These are phyloP conservation scores for Lactarius quietus DNA, from an alignment of 768 basidiomycete species.

Conservation along the genomic window DNA sequence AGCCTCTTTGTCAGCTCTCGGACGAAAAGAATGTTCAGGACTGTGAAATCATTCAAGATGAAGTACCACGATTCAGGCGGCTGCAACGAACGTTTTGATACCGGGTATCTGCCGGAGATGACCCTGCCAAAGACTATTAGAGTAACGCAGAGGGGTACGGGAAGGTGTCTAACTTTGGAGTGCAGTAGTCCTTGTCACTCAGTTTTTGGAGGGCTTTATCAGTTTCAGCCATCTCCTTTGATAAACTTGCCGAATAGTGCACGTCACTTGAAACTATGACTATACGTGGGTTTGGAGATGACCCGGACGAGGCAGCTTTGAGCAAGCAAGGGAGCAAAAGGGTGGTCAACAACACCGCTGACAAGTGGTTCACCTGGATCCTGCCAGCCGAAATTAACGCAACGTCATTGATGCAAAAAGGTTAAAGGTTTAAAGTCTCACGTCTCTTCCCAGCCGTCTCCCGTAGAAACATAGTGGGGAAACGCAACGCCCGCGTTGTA, in stretches of 20 bases:
- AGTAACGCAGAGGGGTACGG: neutral
- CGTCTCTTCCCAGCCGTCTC: slow-evolving; percentile 33
- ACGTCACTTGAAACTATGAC: slow-evolving; percentile 22
- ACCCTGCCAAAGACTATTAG: neutral
- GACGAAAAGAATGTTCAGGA: slow-evolving; percentile 21
- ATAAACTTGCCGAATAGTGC: slow-evolving; percentile 12
- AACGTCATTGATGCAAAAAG: neutral
- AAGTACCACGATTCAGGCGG: neutral
- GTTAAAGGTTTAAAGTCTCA: slow-evolving; percentile 24
- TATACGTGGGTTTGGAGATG: slow-evolving; percentile 17
- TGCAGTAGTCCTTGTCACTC: slow-evolving; percentile 15
- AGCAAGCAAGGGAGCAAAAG: slow-evolving; percentile 20
- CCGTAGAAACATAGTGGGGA: slow-evolving; percentile 30
- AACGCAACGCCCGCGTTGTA: slow-evolving; percentile 30
- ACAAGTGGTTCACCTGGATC: slow-evolving; percentile 42
- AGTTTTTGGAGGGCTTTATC: slow-evolving; percentile 11
- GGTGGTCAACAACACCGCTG: slow-evolving; percentile 10
- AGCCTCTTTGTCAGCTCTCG: slow-evolving; percentile 23
- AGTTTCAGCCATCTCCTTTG: slow-evolving; percentile 7
- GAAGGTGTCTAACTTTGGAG: slow-evolving; percentile 6
- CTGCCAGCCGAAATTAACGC: slow-evolving; percentile 30
- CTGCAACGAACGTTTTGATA: slow-evolving; percentile 21
- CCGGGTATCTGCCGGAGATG: slow-evolving; percentile 12
- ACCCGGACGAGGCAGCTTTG: slow-evolving; percentile 15
- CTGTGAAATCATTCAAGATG: neutral